phyloP scores from a whole-genome alignment of 2,329 filamentous ascomycete genomes.

The Didymella arachidicola region DNA sequence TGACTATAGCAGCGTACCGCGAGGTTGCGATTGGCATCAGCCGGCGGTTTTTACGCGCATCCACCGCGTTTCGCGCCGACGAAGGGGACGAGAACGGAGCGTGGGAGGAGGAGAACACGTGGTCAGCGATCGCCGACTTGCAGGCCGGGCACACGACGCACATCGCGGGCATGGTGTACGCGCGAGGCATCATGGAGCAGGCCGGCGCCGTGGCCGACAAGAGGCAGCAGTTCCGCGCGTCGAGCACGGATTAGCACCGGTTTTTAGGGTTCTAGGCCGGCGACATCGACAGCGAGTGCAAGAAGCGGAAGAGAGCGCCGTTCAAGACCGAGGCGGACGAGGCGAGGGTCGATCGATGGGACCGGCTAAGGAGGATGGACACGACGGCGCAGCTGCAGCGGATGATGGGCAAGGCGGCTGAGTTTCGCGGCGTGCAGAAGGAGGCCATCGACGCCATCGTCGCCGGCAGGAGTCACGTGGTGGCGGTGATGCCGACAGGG shows the following conservation, averaged over 20 bases:
- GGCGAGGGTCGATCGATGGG: background rate
- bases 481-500: background rate
- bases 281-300: no score
- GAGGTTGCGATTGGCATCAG: conserved; percentile 31
- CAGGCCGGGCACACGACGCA: conserved; percentile 21
- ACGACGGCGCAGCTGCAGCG: background rate
- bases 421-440: background rate
- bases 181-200: no score
- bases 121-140: conserved; percentile 8
- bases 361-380: background rate
- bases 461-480: conserved; percentile 5
- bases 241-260: conserved; percentile 27
- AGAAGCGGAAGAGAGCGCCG: background rate
- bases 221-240: conserved; percentile 21
- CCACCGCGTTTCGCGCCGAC: conserved; percentile 19
- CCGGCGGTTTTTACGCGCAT: no score
- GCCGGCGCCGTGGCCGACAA: conserved; percentile 16
- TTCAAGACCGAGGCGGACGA: background rate
- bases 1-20: conserved; percentile 23
- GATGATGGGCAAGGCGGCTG: background rate
- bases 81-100: conserved; percentile 25
- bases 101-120: conserved; percentile 20
- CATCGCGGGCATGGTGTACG: conserved; percentile 21
- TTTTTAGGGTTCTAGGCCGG: conserved; percentile 30
- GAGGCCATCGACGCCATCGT: conserved; percentile 1